Evolutionary conservation across 1,284 basidiomycete species (phyloP).

Genomic region (Cutaneotrichosporon daszewskae): DNA sequence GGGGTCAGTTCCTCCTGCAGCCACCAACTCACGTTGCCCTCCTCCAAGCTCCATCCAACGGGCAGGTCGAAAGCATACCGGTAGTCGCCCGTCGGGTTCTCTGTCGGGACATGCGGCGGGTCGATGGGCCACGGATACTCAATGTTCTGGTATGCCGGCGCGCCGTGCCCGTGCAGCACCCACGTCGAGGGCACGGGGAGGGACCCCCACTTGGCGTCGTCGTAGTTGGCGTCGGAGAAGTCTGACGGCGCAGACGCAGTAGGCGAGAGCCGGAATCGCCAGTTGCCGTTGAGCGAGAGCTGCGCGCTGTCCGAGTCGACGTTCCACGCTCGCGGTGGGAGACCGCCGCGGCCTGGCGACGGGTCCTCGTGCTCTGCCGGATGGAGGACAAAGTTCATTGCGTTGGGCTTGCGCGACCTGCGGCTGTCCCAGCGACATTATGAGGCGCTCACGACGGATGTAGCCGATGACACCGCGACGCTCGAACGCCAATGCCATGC

Average conservation of each 20-base stretch:
- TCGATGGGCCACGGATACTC: conserved; percentile 14
- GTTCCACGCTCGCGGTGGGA: conserved; percentile 17
- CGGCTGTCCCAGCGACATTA: too few relatives aligned
- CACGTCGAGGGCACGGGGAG: conserved; percentile 14
- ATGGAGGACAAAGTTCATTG: too few relatives aligned
- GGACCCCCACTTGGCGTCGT: conserved; percentile 6
- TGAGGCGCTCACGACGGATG: too few relatives aligned
- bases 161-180: conserved; percentile 13
- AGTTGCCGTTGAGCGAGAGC: conserved; percentile 18
- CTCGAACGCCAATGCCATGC: too few relatives aligned
- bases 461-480: too few relatives aligned
- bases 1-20: neutral
- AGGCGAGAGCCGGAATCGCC: conserved; percentile 16
- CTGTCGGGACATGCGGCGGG: conserved; percentile 12
- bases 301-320: too few relatives aligned
- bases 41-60: neutral
- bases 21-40: conserved; percentile 1
- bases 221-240: conserved; percentile 4
- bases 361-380: conserved; percentile 17
- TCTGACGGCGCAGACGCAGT: conserved; percentile 3
- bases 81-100: conserved; percentile 20
- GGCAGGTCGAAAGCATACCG: conserved; percentile 9
- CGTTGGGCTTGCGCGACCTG: too few relatives aligned
- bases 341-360: conserved; percentile 8
- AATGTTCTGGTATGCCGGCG: conserved; percentile 18